These are phyloP conservation scores for Phyllosticta ampelicida DNA, from an alignment of 2,329 filamentous ascomycete genomes.

Conservation along the genomic window DNA sequence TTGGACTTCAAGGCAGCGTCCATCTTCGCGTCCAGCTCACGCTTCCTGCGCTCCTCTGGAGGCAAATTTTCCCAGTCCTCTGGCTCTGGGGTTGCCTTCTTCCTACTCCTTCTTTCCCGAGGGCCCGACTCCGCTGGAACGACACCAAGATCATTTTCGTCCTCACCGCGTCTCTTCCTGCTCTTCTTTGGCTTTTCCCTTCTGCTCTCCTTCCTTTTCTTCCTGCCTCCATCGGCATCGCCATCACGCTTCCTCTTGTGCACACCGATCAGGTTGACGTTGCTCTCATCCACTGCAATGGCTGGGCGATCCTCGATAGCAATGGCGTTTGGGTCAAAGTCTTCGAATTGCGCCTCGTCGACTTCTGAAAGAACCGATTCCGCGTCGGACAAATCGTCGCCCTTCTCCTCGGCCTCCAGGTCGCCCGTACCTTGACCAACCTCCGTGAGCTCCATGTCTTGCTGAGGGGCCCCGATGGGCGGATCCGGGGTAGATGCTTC, in stretches of 20 bases:
- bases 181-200: slow-evolving; percentile 44
- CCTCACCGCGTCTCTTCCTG: slow-evolving; percentile 39
- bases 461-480: slow-evolving; percentile 31
- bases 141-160: slow-evolving; percentile 26
- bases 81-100: slow-evolving; percentile 25
- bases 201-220: slow-evolving; percentile 58
- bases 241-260: slow-evolving; percentile 56
- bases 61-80: slow-evolving; percentile 70
- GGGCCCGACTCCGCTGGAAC: not conserved
- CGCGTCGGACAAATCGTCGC: slow-evolving; percentile 42
- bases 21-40: slow-evolving; percentile 77
- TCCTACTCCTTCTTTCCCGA: slow-evolving; percentile 42
- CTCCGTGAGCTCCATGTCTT: slow-evolving; percentile 37
- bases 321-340: slow-evolving; percentile 52
- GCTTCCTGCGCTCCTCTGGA: slow-evolving; percentile 74
- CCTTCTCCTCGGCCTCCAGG: slow-evolving; percentile 26
- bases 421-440: slow-evolving; percentile 26
- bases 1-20: slow-evolving; percentile 81
- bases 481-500: slow-evolving; percentile 36
- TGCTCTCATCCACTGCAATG: slow-evolving; percentile 50
- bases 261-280: slow-evolving; percentile 49
- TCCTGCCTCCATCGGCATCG: slow-evolving; percentile 45
- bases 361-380: slow-evolving; percentile 54
- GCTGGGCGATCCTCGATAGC: slow-evolving; percentile 50
- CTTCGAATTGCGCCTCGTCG: slow-evolving; percentile 54